These are phyloP conservation scores for Thielaviopsis musarum DNA, from an alignment of 2,329 filamentous ascomycete genomes.

Conservation along the genomic window DNA sequence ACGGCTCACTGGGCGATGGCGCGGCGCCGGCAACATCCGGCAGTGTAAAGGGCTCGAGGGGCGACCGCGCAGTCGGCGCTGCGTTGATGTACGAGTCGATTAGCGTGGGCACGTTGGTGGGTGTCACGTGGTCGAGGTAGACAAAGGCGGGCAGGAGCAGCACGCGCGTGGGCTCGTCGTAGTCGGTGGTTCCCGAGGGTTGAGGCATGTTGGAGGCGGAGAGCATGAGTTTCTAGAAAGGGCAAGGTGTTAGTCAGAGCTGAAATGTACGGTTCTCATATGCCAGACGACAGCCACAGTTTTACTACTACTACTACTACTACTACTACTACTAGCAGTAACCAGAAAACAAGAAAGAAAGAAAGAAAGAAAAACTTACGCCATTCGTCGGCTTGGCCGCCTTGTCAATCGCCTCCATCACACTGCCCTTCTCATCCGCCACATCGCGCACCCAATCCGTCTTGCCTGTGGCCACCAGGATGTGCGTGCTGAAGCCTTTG, in stretches of 20 bases:
- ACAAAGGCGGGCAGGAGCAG: constrained; percentile 75
- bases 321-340: not conserved
- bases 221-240: constrained; percentile 58
- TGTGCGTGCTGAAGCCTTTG: constrained; percentile 74
- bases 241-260: not conserved
- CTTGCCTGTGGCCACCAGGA: constrained; percentile 90
- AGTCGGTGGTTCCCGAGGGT: constrained; percentile 46
- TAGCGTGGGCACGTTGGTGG: constrained; percentile 52
- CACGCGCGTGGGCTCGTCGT: constrained; percentile 56
- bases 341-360: too few species aligned
- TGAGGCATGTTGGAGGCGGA: constrained; percentile 84
- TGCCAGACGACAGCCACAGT: not conserved
- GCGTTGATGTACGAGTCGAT: constrained; percentile 53
- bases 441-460: constrained; percentile 86
- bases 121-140: constrained; percentile 68
- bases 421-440: constrained; percentile 67
- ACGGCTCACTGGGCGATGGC: not conserved
- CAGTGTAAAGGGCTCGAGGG: constrained; percentile 29
- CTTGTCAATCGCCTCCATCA: constrained; percentile 58
- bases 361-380: constrained; percentile 28
- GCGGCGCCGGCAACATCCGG: constrained; percentile 20
- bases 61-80: constrained; percentile 56
- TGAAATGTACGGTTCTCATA: too few species aligned
- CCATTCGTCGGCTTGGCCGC: constrained; percentile 47
- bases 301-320: not conserved